Evolutionary conservation across 2,329 filamentous ascomycete genomes (phyloP).

Genomic region (Neoarthrinium moseri): DNA sequence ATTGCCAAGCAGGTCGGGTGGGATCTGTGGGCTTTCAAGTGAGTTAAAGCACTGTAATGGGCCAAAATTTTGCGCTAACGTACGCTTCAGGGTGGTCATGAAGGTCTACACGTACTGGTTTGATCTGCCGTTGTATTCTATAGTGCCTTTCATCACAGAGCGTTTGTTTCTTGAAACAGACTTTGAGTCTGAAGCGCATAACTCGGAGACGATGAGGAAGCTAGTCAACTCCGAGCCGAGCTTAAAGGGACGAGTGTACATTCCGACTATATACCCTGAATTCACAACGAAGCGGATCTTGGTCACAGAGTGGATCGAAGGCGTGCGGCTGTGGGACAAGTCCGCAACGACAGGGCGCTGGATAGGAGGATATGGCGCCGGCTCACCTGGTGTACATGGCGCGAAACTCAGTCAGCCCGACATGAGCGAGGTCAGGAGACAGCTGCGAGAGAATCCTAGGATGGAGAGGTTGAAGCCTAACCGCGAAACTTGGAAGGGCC

Average conservation of each 20-base stretch:
- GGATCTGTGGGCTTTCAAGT: constrained; percentile 96
- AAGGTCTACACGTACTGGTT: constrained; percentile 84
- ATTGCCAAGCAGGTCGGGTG: constrained; percentile 87
- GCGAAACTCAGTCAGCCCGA: constrained; percentile 49
- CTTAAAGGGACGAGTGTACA: constrained; percentile 78
- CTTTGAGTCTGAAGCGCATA: constrained; percentile 87
- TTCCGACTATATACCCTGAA: constrained; percentile 81
- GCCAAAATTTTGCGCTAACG: too few relatives aligned
- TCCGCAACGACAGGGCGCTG: constrained; percentile 74
- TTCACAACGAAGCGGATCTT: constrained; percentile 81
- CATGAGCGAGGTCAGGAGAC: constrained; percentile 41
- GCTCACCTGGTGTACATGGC: constrained; percentile 76
- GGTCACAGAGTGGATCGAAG: constrained; percentile 97
- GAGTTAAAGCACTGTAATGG: constrained; percentile 31
- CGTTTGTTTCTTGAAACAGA: constrained; percentile 92
- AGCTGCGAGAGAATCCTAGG: constrained; percentile 50
- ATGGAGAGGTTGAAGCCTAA: constrained; percentile 73
- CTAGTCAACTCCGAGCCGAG: constrained; percentile 75
- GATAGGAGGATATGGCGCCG: constrained; percentile 73
- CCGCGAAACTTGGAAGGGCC: constrained; percentile 75
- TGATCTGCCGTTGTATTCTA: constrained; percentile 84
- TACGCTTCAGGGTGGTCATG: constrained; percentile 65
- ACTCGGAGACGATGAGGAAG: constrained; percentile 78
- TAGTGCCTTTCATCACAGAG: constrained; percentile 92
- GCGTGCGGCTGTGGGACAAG: constrained; percentile 89